Base-by-base conservation (phyloP, 176 grass and related monocot species). In the Oryza officinalis region DNA sequence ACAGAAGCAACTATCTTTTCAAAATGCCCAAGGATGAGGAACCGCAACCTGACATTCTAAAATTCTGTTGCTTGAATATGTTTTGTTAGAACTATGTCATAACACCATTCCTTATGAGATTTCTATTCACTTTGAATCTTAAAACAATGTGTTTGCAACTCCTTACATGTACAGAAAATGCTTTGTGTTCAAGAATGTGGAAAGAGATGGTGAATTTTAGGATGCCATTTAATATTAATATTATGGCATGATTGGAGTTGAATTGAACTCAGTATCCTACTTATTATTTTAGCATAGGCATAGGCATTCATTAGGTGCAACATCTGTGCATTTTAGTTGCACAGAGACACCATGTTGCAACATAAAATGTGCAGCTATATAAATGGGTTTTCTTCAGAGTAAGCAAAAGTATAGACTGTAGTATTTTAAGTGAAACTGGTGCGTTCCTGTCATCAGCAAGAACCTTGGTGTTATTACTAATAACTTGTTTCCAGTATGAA, bases 41-140 rank as follows among this genome's bases (percentile, higher is more conserved):
- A 33, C 70, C 50, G 38, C 28, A 89, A 81, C 18, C 31, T 81
- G 50, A 69, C 26, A 27, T 71, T 73, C 15, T 57, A 41, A 20
- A 85, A 75, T 20, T 14, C 70, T 10, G 54, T 33, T 79, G 20
- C 1, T 45, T 74, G 6, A 0, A 18, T 33, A 35, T 18, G 12
- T 23, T 41, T 66, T 71, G 8, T 5, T 77, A 38, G 50, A 71
- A 71, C 10, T 50, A 49, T 69, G 52, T 2, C 44, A 50, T 17
- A 65, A 18, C 28, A 17, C 14, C 2, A 35, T 4, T 22, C 2
- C 6, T 17, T 31, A 2, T 77, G 44, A 72, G 40, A 44, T 71
- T 41, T 69, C 11, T 52, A n/a, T 71, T 35, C 13, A 45, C 4
- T 52, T 8, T 6, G 40, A 50, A 73, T 11, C 28, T 81, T 25